A percentile compares a stretch with the other conserved stretches of the same genome.
Evolutionary conservation across 2,329 filamentous ascomycete species (phyloP).

Genomic region (Fusarium illudens): DNA sequence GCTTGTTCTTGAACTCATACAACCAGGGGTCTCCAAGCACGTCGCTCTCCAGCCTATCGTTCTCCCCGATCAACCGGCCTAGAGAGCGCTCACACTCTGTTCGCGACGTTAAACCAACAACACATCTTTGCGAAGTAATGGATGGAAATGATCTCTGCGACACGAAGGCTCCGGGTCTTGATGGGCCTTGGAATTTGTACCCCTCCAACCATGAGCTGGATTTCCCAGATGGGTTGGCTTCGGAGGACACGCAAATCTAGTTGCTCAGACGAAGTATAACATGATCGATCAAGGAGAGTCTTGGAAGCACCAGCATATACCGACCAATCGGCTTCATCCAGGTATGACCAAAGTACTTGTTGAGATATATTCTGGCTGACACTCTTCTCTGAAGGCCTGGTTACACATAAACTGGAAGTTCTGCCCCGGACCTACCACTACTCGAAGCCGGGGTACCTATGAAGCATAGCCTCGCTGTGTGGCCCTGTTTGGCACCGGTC

Average conservation of each 20-base stretch:
- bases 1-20: conserved; percentile 42
- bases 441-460: background rate
- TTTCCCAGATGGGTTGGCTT: conserved; percentile 35
- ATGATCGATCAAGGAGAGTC: background rate
- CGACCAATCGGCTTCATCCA: background rate
- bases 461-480: background rate
- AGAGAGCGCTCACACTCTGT: conserved; percentile 28
- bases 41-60: conserved; percentile 40
- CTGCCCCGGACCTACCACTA: too few species aligned
- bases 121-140: conserved; percentile 39
- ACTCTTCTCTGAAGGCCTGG: background rate
- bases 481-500: background rate
- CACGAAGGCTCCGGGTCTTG: conserved; percentile 38
- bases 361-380: background rate
- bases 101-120: conserved; percentile 38
- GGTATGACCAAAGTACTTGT: background rate
- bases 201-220: conserved; percentile 31
- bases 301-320: background rate
- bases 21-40: conserved; percentile 33
- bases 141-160: conserved; percentile 29
- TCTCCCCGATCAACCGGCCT: conserved; percentile 44
- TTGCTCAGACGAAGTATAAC: background rate
- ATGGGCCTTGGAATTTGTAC: conserved; percentile 40
- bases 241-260: conserved; percentile 41
- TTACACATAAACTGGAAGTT: background rate